Base-by-base conservation (phyloP, 176 grass and related monocot species). In the Aegilops umbellulata region DNA sequence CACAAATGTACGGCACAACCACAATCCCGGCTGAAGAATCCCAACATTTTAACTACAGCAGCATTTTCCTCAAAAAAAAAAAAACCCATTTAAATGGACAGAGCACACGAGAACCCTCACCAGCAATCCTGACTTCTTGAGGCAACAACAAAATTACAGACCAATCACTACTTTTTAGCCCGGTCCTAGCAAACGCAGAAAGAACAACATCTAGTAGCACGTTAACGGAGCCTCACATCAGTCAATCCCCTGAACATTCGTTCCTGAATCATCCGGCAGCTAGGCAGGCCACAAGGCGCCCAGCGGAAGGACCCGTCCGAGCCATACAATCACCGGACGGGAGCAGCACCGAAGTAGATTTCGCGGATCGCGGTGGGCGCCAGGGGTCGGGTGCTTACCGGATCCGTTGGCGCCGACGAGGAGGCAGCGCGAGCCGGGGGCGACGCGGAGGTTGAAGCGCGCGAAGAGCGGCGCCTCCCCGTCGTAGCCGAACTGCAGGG, bases 341-440 rank as follows among this genome's bases (percentile, higher is more conserved):
- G 60, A 16, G 46, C 10, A 55, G 32, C 12, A 72, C 7, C 5
- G 1, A 38, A 3, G 10, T 2, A 60, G 2, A 10, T 14, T 29
- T 8, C 38, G 6, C 36, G 5, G 23, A 13, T 0, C 16, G 3
- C 2, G 7, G 15, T 27, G 15, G 72, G 57, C 34, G n/a, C 3
- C 24, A 58, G 57, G 24, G 27, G 65, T 1, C 55, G 10, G 36
- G 74, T 19, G 16, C 0, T 76, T 84, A 98, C 94, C 97, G 65
- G 97, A 95, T 88, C 97, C 94, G 22, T 98, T 98, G 29, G 94
- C 92, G 71, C 97, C 97, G 60, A 98, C 14, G 60, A 98, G 97
- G 76, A 98, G 97, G 90, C 97, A 96, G 34, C 92, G 92, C 2
- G 94, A 94, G 79, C 90, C 90, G 8, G 94, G 92, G 60, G 93